Evolutionary conservation across 2,329 filamentous ascomycete genomes (phyloP).

Genomic region (Mycocentrospora acerina): DNA sequence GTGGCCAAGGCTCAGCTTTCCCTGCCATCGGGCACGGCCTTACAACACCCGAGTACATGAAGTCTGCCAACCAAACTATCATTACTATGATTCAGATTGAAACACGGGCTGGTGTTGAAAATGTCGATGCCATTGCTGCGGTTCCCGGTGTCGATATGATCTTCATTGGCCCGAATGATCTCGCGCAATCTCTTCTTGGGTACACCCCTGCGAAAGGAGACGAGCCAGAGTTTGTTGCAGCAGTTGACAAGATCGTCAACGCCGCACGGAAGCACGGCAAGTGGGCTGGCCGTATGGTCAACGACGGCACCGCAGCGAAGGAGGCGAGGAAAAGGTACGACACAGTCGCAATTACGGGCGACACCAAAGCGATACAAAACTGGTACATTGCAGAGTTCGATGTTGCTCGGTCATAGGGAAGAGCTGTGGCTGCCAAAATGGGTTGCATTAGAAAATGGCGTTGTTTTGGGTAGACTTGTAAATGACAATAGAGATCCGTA

Average conservation of each 20-base stretch:
- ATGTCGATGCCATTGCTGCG: slow-evolving; percentile 63
- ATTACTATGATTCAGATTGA: slow-evolving; percentile 70
- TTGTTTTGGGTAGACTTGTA: no score
- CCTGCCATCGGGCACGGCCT: slow-evolving; percentile 50
- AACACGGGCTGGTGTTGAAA: slow-evolving; percentile 62
- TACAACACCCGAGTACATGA: slow-evolving; percentile 57
- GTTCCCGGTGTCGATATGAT: slow-evolving; percentile 63
- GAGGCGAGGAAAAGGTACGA: slow-evolving; percentile 44
- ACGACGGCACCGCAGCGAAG: slow-evolving; percentile 45
- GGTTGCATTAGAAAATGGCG: no score
- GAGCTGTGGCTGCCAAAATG: no score
- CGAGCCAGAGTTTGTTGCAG: slow-evolving; percentile 59
- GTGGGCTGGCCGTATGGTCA: slow-evolving; percentile 59
- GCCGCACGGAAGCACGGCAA: slow-evolving; percentile 65
- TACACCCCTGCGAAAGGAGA: slow-evolving; percentile 57
- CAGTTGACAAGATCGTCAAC: slow-evolving; percentile 52
- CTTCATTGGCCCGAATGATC: slow-evolving; percentile 67
- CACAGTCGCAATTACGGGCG: slow-evolving; percentile 49
- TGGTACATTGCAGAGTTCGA: slow-evolving; percentile 45
- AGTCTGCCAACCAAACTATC: slow-evolving; percentile 58
- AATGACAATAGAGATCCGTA: no score
- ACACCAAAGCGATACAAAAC: slow-evolving; percentile 53
- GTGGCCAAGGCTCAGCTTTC: slow-evolving; percentile 60
- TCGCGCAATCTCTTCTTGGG: slow-evolving; percentile 58
- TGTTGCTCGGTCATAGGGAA: slow-evolving; percentile 16